A percentile compares a stretch with the other conserved stretches of the same genome.
These are phyloP conservation scores for Perkinsela sp. DNA, from an alignment of 208 protist genomes.

Conservation along the genomic window DNA sequence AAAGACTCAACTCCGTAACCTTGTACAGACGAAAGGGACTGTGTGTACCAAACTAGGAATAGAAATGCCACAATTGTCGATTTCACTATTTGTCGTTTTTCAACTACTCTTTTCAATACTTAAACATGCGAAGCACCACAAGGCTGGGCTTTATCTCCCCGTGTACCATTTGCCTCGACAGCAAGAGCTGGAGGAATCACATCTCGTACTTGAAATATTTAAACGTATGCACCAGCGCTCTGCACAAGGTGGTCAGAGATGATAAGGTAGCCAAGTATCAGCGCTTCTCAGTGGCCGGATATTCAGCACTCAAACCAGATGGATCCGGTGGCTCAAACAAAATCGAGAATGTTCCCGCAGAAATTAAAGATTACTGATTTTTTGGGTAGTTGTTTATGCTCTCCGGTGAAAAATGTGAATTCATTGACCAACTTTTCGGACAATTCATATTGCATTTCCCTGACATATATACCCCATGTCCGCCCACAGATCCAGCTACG, in stretches of 20 bases:
- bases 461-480: constrained; percentile 8
- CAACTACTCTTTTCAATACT: too few species aligned
- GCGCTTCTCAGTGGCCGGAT: constrained; percentile 31
- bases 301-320: constrained; percentile 21
- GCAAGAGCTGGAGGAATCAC: constrained; percentile 37
- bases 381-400: too few species aligned
- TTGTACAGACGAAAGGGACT: too few species aligned
- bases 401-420: too few species aligned
- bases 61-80: too few species aligned
- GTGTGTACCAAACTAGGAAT: too few species aligned
- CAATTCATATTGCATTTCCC: background rate
- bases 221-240: constrained; percentile 46
- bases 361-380: constrained; percentile 38
- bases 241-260: constrained; percentile 37
- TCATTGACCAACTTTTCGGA: too few species aligned
- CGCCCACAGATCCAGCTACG: constrained; percentile 55
- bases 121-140: background rate
- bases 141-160: background rate
- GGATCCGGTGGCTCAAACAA: constrained; percentile 16
- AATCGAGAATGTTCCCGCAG: constrained; percentile 24
- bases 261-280: constrained; percentile 16
- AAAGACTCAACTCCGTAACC: too few species aligned
- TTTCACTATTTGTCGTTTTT: too few species aligned
- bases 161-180: constrained; percentile 5
- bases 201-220: constrained; percentile 67